A percentile compares a stretch with the other conserved stretches of the same genome.
phyloP scores from a whole-genome alignment of 2,329 filamentous ascomycete species.

The Sporothrix inflata region DNA sequence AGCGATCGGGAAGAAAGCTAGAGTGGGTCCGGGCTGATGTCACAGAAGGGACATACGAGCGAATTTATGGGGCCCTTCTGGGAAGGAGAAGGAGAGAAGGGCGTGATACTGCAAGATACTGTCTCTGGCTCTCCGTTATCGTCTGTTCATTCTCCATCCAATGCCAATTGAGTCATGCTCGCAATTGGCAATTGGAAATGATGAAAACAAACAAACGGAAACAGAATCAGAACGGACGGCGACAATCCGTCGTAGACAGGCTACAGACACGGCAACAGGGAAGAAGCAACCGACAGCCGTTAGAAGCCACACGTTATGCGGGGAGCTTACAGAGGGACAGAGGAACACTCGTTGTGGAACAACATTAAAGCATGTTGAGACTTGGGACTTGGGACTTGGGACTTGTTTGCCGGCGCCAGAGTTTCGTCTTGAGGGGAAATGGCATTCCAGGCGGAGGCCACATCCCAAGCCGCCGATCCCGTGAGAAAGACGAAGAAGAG shows the following conservation, averaged over 20 bases:
- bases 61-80: constrained; percentile 2
- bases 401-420: neutral
- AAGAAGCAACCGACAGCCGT: neutral
- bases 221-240: neutral
- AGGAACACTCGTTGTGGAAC: neutral
- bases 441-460: constrained; percentile 15
- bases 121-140: neutral
- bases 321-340: neutral
- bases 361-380: neutral
- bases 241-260: neutral
- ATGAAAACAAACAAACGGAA: neutral
- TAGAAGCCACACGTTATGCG: constrained; percentile 1
- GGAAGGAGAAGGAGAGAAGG: neutral
- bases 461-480: neutral
- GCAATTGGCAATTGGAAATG: neutral
- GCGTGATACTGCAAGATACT: neutral
- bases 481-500: neutral
- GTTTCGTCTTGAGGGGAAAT: constrained; percentile 10
- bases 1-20: constrained; percentile 9
- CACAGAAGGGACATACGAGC: constrained; percentile 12
- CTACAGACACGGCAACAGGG: neutral
- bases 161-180: neutral
- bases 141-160: neutral
- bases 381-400: neutral
- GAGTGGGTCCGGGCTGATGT: constrained; percentile 27